Evolutionary conservation across 1,284 basidiomycete genomes (phyloP), one percentile per base, ranked within the genome.

Genomic region (Gomphus sp.): DNA sequence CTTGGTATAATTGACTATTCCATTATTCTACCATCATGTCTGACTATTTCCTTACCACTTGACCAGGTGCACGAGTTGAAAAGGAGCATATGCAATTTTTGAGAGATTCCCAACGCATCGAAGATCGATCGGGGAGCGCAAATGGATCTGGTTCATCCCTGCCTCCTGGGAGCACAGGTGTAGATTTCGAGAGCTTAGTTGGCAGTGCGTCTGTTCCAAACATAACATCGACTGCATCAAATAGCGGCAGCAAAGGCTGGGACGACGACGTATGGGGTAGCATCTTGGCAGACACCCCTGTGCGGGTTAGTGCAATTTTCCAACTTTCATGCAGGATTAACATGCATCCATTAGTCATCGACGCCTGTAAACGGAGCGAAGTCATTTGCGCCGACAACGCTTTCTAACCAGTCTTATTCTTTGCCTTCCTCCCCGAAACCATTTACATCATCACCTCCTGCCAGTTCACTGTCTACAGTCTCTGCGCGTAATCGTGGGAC

Each of bases 71-170:
- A 34, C 81, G 91, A 11, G 93, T 96, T 9, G 89, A 93, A 71
- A 81, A 81, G 64, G 93, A 96, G 69, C 93, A 95, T 65, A 76
- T 86, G 62, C 87, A 90, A 66, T 91, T 89, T 67, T 73, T 94
- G 14, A 82, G 87, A 36, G 91, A 93, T 69, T 87, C 89, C 3
- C 90, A 91, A 64, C 78, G 91, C 31, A 74, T 91, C 45, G 91
- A 93, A 66, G 89, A 92, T 67, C 80, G 80, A n/a, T 88, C 87
- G 43, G 73, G 74, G 3, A 66, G 73, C 2, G 60, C 68, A 11
- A 70, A 75, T 56, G 75, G 75, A 25, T 65, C 66, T 33, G 64
- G 69, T 50, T 73, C 66, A 10, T 61, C 64, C 7, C 65, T 70
- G 16, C 43, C 22, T 25, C 34, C 55, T 41, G 66, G 67, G 45